Evolutionary conservation across 345 rosid species (phyloP), one percentile per base, ranked within the genome.

Genomic region (Dimocarpus longan): DNA sequence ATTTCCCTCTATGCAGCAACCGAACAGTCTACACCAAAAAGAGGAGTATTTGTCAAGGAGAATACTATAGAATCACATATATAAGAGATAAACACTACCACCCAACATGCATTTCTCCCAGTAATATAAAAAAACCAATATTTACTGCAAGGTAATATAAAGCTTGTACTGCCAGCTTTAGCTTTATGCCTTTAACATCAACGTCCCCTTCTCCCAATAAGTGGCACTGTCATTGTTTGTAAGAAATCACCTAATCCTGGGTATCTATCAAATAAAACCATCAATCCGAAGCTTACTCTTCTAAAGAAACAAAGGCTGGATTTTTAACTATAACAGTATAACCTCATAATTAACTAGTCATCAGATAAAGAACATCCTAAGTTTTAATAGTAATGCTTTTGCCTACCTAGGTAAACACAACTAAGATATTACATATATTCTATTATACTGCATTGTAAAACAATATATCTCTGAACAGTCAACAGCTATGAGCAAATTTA

Each of bases 1-100:
- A 1, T 82, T 52, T 16, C 64, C 52, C 69, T 76, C 76, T 46
- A 82, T 66, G 74, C 85, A 82, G 32, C 77, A 82, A 0, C 85
- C 84, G 15, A 82, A 10, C 9, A 78, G 81, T 43, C 46, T 63
- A 42, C 28, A 68, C 40, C 69, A 43, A 24, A 70, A 46, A 28
- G 15, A 16, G 28, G 21, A 43, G 4, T 15, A 8, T n/a, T 43
- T n/a, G 9, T 9, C 24, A 18, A 39, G 19, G 13, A 70, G 22
- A 70, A 50, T 18, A 7, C 43, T 26, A 15, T 43, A 26, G 62
- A 18, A 50, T 46, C 50, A 7, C 60, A 46, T 70, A 12, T 4
- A 18, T 18, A 9, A 44, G 9, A 60, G 60, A 7, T n/a, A 10
- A 59, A 40, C 54, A 44, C 42, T 39, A 59, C 59, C 24, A 63